Evolutionary conservation across 2,329 filamentous ascomycete species (phyloP).

Genomic region (Nemania serpens): DNA sequence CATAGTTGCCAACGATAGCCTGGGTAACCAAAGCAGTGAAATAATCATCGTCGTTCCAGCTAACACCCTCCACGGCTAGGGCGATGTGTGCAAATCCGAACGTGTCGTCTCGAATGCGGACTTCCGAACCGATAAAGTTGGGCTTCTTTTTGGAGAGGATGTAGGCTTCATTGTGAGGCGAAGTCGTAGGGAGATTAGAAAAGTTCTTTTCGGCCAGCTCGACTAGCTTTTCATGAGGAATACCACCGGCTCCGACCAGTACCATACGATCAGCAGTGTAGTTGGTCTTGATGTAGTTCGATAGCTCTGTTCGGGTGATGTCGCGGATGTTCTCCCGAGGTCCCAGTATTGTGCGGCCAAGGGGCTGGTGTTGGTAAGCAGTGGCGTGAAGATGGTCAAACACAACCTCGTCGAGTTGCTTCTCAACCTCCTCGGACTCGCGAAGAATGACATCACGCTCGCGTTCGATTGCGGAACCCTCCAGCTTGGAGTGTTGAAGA

Average conservation of each 20-base stretch:
- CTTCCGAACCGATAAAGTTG: constrained; percentile 95
- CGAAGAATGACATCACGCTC: constrained; percentile 98
- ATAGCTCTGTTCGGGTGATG: constrained; percentile 88
- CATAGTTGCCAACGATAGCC: constrained; percentile 99
- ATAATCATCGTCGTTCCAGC: constrained; percentile 99
- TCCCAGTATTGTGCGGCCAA: constrained; percentile 96
- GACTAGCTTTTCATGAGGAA: constrained; percentile 92
- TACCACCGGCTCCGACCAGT: constrained; percentile 90
- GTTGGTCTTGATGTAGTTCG: constrained; percentile 98
- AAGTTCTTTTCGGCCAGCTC: constrained; percentile 98
- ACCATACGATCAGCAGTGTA: constrained; percentile 99
- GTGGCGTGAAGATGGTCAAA: constrained; percentile 99
- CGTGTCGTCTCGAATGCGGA: constrained; percentile 93
- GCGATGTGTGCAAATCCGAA: constrained; percentile 97
- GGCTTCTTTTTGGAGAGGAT: constrained; percentile 83
- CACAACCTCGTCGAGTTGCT: constrained; percentile 98
- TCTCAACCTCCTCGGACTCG: constrained; percentile 99
- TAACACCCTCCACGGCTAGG: constrained; percentile 97
- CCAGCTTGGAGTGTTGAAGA: constrained; percentile 98
- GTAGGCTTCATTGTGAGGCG: constrained; percentile 75
- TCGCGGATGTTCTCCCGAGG: constrained; percentile 98
- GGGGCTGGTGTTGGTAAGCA: constrained; percentile 93
- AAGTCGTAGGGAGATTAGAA: constrained; percentile 73
- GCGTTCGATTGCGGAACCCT: constrained; percentile 88
- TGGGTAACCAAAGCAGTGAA: constrained; percentile 97